Base-by-base conservation (phyloP, 495 filamentous ascomycete genomes). In the Penicillium manginii region DNA sequence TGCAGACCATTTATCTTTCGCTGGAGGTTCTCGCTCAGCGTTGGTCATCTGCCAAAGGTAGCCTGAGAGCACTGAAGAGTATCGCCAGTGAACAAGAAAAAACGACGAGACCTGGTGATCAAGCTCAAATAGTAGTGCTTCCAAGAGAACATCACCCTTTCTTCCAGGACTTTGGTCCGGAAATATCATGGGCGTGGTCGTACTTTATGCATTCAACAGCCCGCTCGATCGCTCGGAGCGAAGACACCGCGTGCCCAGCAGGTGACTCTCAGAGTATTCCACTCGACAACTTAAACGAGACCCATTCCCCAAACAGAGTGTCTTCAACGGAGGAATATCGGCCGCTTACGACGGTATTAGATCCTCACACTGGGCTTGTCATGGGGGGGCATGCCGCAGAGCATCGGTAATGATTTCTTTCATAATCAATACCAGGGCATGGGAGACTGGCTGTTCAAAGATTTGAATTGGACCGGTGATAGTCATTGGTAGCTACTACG, bases 1-100 rank as follows among this genome's bases (percentile, higher is more conserved):
- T 68, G 26, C 50, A 63, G 37, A 63, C 51, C 1, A 68, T 66
- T 14, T 68, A 65, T 42, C 14, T 65, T 29, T 62, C 65, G 6
- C 57, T 68, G 2, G 65, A 68, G 15, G 62, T 66, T 19, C 62
- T 68, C 18, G 39, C 65, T 18, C 62, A 57, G 42, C 62, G 63
- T 18, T 68, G 65, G 65, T 65, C 62, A 18, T 68, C 65, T 9
- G 65, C 62, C 10, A 68, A 60, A 57, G 65, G 59, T 5, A 62
- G 62, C 14, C 55, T 62, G 1, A 52, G 59, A n/a, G 65, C 63
- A 14, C 26, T 68, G 37, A 57, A 56, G 40, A 68, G 65, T 42
- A 63, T 68, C 45, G 62, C 58, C 17, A 54, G 61, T 18, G 55
- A 55, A 18, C 58, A 64, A 31, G 58, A 57, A 9, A 55, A 11